Evolutionary conservation across 768 basidiomycete genomes (phyloP).

Genomic region (Postia placenta): DNA sequence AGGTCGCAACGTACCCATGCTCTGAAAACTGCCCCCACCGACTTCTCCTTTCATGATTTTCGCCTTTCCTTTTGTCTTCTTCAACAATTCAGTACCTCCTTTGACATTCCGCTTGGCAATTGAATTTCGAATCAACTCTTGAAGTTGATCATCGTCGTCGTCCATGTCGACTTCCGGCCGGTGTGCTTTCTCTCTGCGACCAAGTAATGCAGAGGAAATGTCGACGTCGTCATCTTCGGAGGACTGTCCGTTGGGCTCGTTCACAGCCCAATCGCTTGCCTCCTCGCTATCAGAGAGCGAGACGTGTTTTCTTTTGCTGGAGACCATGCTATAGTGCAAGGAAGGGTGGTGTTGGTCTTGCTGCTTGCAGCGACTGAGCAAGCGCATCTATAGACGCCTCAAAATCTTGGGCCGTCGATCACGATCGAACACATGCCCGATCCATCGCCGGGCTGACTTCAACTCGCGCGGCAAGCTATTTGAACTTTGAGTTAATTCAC

Average conservation of each 20-base stretch:
- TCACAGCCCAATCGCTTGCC: constrained; percentile 1
- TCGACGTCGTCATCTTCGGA: constrained; percentile 41
- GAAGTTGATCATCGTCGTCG: constrained; percentile 49
- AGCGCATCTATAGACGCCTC: no score
- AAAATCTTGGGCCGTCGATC: no score
- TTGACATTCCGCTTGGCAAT: constrained; percentile 71
- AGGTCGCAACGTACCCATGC: constrained; percentile 68
- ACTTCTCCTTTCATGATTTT: constrained; percentile 71
- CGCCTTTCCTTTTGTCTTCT: constrained; percentile 67
- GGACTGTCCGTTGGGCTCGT: background rate
- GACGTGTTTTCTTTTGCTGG: background rate
- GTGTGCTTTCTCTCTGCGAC: constrained; percentile 28
- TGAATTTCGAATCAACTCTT: constrained; percentile 59
- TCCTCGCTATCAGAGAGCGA: background rate
- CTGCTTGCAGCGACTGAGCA: no score
- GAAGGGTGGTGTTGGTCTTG: no score
- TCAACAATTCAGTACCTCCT: constrained; percentile 69
- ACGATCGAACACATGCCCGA: background rate
- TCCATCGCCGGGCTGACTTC: background rate
- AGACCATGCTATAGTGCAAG: no score
- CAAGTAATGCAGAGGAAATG: constrained; percentile 55
- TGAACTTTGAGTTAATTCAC: background rate
- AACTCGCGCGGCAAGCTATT: no score
- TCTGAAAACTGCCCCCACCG: constrained; percentile 93
- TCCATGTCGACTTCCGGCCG: constrained; percentile 18